Evolutionary conservation across 1,139 yeast genomes (phyloP).

Genomic region (Arxiozyma slooffiae): DNA sequence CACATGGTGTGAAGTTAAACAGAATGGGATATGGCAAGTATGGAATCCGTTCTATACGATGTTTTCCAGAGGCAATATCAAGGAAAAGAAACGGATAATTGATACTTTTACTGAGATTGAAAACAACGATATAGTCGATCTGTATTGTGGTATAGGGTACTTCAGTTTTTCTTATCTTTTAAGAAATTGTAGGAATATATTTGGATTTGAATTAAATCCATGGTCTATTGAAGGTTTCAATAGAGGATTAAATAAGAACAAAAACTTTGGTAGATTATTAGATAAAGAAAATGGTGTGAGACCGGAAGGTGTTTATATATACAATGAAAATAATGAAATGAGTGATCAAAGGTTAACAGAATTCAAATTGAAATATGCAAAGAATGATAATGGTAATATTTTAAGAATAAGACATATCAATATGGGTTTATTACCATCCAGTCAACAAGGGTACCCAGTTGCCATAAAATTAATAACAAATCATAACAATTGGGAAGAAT

Average conservation of each 20-base stretch:
- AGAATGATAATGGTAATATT: not conserved
- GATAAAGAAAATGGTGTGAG: constrained; percentile 1
- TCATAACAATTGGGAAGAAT: constrained; percentile 11
- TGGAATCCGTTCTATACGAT: constrained; percentile 85
- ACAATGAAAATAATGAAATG: constrained; percentile 50
- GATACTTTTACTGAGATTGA: constrained; percentile 32
- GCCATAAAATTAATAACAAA: constrained; percentile 31
- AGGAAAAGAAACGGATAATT: constrained; percentile 64
- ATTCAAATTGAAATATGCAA: constrained; percentile 1
- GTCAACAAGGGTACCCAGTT: constrained; percentile 50
- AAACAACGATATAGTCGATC: constrained; percentile 46
- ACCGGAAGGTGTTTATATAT: constrained; percentile 34
- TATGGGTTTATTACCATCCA: constrained; percentile 66
- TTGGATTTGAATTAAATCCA: constrained; percentile 80
- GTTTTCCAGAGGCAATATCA: constrained; percentile 85
- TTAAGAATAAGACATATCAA: constrained; percentile 53
- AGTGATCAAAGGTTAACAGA: constrained; percentile 37
- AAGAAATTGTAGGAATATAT: constrained; percentile 42
- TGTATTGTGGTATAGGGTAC: constrained; percentile 83
- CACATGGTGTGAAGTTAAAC: constrained; percentile 61
- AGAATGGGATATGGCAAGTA: constrained; percentile 65
- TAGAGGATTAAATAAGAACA: constrained; percentile 44
- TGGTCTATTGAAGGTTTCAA: constrained; percentile 71
- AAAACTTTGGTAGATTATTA: constrained; percentile 21
- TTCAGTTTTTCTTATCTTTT: constrained; percentile 62